Percentiles rank a stretch among this genome's conserved stretches.
phyloP scores from a whole-genome alignment of 2,329 filamentous ascomycete genomes.

The Diaporthe sp. region DNA sequence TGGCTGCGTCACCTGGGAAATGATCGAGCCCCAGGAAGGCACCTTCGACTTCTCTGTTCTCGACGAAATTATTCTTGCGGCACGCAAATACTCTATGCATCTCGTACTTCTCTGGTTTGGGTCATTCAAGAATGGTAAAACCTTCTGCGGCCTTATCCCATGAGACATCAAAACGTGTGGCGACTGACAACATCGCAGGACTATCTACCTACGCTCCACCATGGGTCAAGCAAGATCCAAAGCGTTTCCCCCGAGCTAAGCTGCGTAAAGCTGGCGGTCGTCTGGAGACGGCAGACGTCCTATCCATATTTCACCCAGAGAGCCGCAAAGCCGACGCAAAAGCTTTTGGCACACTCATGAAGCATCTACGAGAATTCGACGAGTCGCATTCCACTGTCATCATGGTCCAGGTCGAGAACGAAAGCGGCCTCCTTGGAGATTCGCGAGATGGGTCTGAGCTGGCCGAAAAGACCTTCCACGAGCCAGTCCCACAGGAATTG shows the following conservation, averaged over 20 bases:
- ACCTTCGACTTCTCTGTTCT: slow-evolving; percentile 48
- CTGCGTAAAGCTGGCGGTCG: slow-evolving; percentile 48
- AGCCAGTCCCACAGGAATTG: not conserved
- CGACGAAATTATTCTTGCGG: slow-evolving; percentile 47
- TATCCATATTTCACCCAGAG: slow-evolving; percentile 38
- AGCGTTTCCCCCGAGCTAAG: slow-evolving; percentile 47
- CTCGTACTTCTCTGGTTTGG: slow-evolving; percentile 31
- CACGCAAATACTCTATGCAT: not conserved
- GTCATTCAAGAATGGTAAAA: slow-evolving; percentile 23
- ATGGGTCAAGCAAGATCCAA: slow-evolving; percentile 48
- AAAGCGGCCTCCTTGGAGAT: slow-evolving; percentile 66
- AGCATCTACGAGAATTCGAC: slow-evolving; percentile 56
- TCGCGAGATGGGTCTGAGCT: slow-evolving; percentile 60
- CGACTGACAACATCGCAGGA: not conserved
- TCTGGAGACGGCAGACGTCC: slow-evolving; percentile 46
- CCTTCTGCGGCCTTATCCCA: too few species aligned
- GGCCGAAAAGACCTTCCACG: slow-evolving; percentile 43
- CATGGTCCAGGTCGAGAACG: slow-evolving; percentile 72
- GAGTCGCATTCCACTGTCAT: slow-evolving; percentile 62
- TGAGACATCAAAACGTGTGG: not conserved
- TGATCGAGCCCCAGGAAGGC: slow-evolving; percentile 49
- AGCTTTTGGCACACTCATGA: slow-evolving; percentile 2
- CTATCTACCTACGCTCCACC: slow-evolving; percentile 36
- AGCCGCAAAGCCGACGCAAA: slow-evolving; percentile 15
- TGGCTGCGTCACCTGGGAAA: slow-evolving; percentile 50